phyloP scores from a whole-genome alignment of 495 filamentous ascomycete species.

The Aspergillus cavernicola region DNA sequence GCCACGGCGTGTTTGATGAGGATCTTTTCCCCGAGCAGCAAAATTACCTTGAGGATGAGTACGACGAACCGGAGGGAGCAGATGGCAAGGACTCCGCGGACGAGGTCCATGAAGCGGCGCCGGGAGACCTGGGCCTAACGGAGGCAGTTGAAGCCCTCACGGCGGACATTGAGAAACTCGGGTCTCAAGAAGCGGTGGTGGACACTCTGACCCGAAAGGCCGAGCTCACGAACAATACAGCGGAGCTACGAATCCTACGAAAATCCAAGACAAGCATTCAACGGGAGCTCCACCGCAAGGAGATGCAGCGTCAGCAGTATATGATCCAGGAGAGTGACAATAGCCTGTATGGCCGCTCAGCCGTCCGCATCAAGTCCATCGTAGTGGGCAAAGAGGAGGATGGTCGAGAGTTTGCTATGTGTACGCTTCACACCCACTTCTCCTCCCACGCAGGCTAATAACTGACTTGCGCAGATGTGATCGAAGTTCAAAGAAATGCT shows the following conservation, averaged over 20 bases:
- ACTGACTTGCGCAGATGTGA: slow-evolving; percentile 53
- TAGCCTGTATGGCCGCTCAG: slow-evolving; percentile 88
- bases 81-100: slow-evolving; percentile 65
- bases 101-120: slow-evolving; percentile 89
- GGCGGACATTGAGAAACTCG: slow-evolving; percentile 83
- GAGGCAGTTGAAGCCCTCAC: slow-evolving; percentile 86
- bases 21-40: slow-evolving; percentile 92
- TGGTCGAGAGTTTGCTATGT: slow-evolving; percentile 89
- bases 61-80: slow-evolving; percentile 62
- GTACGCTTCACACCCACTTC: slow-evolving; percentile 41
- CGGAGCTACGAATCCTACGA: slow-evolving; percentile 84
- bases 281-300: slow-evolving; percentile 87
- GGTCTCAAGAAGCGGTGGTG: slow-evolving; percentile 83
- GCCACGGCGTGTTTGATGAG: slow-evolving; percentile 89
- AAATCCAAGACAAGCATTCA: slow-evolving; percentile 94
- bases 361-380: slow-evolving; percentile 83
- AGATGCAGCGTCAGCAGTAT: slow-evolving; percentile 95
- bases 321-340: slow-evolving; percentile 98
- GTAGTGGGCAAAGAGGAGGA: slow-evolving; percentile 90
- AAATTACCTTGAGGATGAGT: slow-evolving; percentile 80
- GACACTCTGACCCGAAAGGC: slow-evolving; percentile 91
- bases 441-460: not conserved
- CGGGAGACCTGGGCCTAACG: slow-evolving; percentile 88
- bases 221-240: slow-evolving; percentile 92
- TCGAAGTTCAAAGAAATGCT: slow-evolving; percentile 85